Conservation (phyloP, 106 monocot species). For the Dioscorea dumetorum region DNA sequence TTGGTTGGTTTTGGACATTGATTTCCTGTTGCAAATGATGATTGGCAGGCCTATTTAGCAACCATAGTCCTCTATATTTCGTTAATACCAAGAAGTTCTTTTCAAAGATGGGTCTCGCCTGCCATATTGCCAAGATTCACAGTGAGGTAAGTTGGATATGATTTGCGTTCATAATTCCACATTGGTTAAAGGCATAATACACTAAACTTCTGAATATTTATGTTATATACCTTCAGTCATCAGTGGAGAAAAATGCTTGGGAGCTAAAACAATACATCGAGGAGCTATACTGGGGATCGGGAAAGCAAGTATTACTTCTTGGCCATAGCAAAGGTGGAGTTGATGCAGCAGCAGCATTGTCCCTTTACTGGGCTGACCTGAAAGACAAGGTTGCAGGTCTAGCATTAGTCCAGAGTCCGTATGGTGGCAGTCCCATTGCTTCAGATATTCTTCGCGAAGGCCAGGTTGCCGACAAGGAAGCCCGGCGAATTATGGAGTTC, state of each 20-base stretch:
- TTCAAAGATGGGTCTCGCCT: conserved; percentile 93
- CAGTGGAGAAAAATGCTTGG: conserved; percentile 81
- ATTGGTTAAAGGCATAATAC: no score
- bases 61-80: conserved; percentile 91
- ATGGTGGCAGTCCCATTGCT: conserved; percentile 93
- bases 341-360: conserved; percentile 95
- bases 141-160: conserved; percentile 46
- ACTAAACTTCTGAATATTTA: no score
- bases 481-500: conserved; percentile 65
- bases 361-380: conserved; percentile 85
- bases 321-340: conserved; percentile 99
- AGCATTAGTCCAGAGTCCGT: conserved; percentile 84
- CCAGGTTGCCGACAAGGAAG: conserved; percentile 83
- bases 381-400: conserved; percentile 94
- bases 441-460: conserved; percentile 90
- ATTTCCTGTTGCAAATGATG: not conserved
- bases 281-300: conserved; percentile 91
- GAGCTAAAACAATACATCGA: conserved; percentile 91
- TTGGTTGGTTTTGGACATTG: conserved; percentile 2
- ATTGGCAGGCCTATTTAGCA: conserved; percentile 84
- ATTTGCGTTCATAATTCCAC: no score
- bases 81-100: conserved; percentile 79
- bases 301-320: conserved; percentile 76
- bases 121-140: conserved; percentile 96
- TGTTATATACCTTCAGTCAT: conserved; percentile 35